Conservation (phyloP, 2,329 filamentous ascomycete species). For the Cladophialophora yegresii region DNA sequence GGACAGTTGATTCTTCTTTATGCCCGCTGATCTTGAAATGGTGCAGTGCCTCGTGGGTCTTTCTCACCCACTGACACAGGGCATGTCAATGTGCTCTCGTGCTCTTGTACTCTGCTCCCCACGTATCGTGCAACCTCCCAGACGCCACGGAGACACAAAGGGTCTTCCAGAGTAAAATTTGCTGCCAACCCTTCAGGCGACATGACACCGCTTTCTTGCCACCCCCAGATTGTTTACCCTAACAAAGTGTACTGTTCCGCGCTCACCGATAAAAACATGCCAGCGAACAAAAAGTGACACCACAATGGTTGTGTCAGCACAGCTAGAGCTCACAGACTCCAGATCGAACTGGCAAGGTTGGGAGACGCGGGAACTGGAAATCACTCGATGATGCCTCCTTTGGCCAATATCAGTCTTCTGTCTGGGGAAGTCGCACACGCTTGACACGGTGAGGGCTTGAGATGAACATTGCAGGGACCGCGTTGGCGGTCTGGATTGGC, state of each 20-base stretch:
- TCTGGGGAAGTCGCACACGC: neutral
- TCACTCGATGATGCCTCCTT: neutral
- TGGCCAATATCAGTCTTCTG: neutral
- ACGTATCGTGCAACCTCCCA: neutral
- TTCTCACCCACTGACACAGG: neutral
- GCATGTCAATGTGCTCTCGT: neutral
- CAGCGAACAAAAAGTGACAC: neutral
- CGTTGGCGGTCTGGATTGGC: neutral
- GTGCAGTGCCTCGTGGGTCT: too few relatives aligned
- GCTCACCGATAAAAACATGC: neutral
- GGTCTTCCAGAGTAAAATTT: neutral
- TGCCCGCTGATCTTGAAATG: neutral
- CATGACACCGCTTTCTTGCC: neutral
- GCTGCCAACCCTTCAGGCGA: neutral
- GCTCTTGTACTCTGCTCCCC: neutral
- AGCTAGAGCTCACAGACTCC: neutral
- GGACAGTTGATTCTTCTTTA: neutral
- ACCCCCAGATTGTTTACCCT: neutral
- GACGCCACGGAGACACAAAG: neutral
- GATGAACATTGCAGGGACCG: neutral
- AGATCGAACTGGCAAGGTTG: neutral
- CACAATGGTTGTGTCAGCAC: neutral
- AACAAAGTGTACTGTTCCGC: neutral
- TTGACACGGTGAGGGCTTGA: neutral
- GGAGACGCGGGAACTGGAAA: neutral